These are phyloP conservation scores for Talaromyces atroroseus DNA, from an alignment of 2,329 filamentous ascomycete species.

Conservation along the genomic window DNA sequence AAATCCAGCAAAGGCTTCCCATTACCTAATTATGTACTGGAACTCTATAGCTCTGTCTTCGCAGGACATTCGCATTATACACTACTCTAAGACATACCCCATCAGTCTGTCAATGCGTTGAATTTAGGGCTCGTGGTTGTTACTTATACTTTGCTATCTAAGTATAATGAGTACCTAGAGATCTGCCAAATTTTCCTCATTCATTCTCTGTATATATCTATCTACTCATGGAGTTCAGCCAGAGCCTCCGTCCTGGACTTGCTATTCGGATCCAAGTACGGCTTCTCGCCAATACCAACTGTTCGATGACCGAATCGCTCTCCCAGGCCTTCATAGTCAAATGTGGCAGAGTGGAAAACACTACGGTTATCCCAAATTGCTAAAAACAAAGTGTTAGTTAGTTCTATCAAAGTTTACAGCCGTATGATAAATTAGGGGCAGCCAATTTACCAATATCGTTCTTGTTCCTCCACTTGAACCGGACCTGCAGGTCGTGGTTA, in stretches of 20 bases:
- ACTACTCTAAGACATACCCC: no score
- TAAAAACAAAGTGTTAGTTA: constrained; percentile 14
- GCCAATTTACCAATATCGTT: constrained; percentile 37
- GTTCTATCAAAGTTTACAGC: background rate
- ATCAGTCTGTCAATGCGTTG: no score
- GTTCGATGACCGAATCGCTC: background rate
- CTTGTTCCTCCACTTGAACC: constrained; percentile 32
- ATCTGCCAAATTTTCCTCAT: background rate
- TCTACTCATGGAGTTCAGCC: background rate
- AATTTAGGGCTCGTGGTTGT: background rate
- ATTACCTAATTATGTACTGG: no score
- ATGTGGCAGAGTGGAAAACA: constrained; percentile 43
- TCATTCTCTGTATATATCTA: background rate
- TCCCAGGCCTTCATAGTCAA: background rate
- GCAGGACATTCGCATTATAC: no score
- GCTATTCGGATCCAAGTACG: constrained; percentile 29
- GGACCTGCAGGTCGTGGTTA: constrained; percentile 40
- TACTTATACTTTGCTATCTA: no score
- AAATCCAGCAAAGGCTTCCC: no score
- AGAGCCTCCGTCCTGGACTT: constrained; percentile 22
- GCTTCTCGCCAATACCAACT: constrained; percentile 27
- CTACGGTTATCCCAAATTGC: constrained; percentile 57
- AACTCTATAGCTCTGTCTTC: no score
- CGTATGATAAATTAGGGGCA: no score
- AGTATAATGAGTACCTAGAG: no score